Conservation (phyloP, 768 basidiomycete species). For the Phylloporus arenicola region DNA sequence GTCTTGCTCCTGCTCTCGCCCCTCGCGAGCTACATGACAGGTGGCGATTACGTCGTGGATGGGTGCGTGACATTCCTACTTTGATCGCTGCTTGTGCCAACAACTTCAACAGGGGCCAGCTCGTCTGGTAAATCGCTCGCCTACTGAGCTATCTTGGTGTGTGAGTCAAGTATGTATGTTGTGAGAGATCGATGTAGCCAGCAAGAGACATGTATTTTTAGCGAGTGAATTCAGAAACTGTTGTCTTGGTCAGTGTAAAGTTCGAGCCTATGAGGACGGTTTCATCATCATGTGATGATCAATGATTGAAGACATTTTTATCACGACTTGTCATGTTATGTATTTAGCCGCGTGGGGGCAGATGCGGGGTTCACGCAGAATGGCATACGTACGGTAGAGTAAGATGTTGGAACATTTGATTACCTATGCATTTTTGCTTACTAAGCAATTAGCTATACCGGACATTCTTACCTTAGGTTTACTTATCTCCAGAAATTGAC, state of each 20-base stretch:
- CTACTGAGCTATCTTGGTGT: not conserved
- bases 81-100: not conserved
- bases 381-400: too few relatives aligned
- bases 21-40: conserved; percentile 52
- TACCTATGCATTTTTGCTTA: too few relatives aligned
- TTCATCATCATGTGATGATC: too few relatives aligned
- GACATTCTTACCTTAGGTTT: too few relatives aligned
- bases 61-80: conserved; percentile 36
- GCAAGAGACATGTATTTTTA: conserved; percentile 7
- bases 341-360: too few relatives aligned
- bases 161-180: not conserved
- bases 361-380: too few relatives aligned
- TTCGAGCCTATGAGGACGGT: not conserved
- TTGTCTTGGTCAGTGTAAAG: too few relatives aligned
- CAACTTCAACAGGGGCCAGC: conserved; percentile 18
- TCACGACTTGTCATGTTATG: too few relatives aligned
- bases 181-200: not conserved
- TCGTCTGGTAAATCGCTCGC: conserved; percentile 22
- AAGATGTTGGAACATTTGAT: too few relatives aligned
- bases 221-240: not conserved
- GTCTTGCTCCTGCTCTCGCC: conserved; percentile 49
- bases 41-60: conserved; percentile 51
- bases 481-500: too few relatives aligned
- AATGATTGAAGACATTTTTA: too few relatives aligned
- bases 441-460: too few relatives aligned